Percentiles rank a stretch among this genome's conserved stretches.
Conservation (phyloP, 192 early-diverging fungal species). For the Backusella tuberculispora region DNA sequence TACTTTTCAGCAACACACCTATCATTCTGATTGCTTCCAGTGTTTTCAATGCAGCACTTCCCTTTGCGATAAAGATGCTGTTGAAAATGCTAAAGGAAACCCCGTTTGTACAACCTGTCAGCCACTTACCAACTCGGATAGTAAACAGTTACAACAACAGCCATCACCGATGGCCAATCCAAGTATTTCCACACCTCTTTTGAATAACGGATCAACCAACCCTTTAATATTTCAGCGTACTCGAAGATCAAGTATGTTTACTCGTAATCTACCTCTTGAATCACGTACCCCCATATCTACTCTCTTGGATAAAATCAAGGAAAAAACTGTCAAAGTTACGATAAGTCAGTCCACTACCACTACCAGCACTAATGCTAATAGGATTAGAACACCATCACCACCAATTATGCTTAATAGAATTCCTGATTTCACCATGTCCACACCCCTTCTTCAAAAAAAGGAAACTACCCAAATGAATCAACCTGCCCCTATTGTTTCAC, state of each 20-base stretch:
- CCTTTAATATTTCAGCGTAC: background rate
- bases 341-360: background rate
- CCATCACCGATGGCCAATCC: background rate
- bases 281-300: background rate
- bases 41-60: background rate
- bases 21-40: slow-evolving; percentile 5
- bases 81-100: background rate
- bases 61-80: background rate
- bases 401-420: background rate
- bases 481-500: background rate
- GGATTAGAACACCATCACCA: too few species aligned
- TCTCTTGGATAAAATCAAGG: background rate
- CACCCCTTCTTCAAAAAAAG: background rate
- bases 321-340: background rate
- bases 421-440: background rate
- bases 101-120: background rate
- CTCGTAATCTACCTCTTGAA: slow-evolving; percentile 6
- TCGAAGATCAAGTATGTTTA: slow-evolving; percentile 2
- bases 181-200: background rate
- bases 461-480: background rate
- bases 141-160: background rate
- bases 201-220: background rate
- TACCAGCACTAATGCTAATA: background rate
- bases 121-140: background rate
- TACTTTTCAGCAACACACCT: background rate